Evolutionary conservation across 2,329 filamentous ascomycete genomes (phyloP), one percentile per base, ranked within the genome.

Genomic region (Fusarium devonianum): DNA sequence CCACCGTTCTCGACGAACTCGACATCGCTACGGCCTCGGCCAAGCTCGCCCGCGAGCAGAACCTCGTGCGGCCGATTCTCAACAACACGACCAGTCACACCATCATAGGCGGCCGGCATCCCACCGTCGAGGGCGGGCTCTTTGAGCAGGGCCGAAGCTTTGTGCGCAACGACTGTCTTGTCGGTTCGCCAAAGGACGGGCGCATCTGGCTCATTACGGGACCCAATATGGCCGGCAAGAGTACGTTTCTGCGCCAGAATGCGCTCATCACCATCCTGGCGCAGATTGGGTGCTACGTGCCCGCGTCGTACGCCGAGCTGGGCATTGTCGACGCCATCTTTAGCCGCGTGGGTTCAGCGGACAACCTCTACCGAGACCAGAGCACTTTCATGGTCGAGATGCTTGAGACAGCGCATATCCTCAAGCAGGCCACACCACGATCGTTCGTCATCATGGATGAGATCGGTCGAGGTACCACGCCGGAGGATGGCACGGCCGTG

Each of bases 311-410:
- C 69, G 93, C 91, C 4, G 85, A 90, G 63, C 80, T 99, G 18
- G 92, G 93, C 1, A 79, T 99, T 32, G 92, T 97, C n/a, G 94
- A 99, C 73, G 91, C 93, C 65, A 88, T 99, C 43, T 97, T 96
- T 76, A 94, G 88, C 67, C 89, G 94, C 68, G 88, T 95, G 16
- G 94, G 94, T 2, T 95, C 92, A 1, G 94, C 93, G 2, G 95
- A 99, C 71, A 93, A 96, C 69, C 79, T 99, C n/a, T 97, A 89
- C 75, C 84, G 86, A 39, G 89, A 96, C 74, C 92, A 97, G 71
- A 96, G 91, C 42, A 99, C 95, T 0, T 99, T 99, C 73, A 97
- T 99, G 94, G 91, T 97, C 1, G 94, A 99, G 75, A 99, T 99
- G 94, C 81, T 97, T 2, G 94, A 99, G 73, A 96, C 94, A 14